These are phyloP conservation scores for Agaricus subrufescens DNA, from an alignment of 768 basidiomycete species.

Conservation along the genomic window DNA sequence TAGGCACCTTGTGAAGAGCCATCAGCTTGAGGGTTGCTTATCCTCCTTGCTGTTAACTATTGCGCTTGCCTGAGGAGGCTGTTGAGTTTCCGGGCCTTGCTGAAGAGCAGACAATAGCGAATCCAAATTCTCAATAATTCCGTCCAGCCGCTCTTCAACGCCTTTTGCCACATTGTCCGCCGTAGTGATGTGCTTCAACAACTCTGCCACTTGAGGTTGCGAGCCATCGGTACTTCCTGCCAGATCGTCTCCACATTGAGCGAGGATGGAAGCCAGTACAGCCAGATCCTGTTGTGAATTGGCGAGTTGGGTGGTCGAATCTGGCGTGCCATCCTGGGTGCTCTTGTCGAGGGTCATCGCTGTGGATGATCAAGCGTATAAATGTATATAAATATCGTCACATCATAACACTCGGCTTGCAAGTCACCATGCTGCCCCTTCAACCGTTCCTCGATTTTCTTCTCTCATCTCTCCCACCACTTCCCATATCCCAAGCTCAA, in stretches of 20 bases:
- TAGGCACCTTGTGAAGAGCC: not conserved
- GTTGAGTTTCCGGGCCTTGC: constrained; percentile 1
- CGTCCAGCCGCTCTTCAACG: constrained; percentile 61
- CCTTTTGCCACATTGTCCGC: constrained; percentile 57
- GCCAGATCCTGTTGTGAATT: constrained; percentile 33
- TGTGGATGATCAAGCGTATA: not conserved
- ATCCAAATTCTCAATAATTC: constrained; percentile 55
- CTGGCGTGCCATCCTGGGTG: constrained; percentile 11
- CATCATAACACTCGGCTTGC: constrained; percentile 13
- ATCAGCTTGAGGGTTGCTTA: not conserved
- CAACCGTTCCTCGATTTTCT: constrained; percentile 46
- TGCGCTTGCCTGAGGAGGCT: not conserved
- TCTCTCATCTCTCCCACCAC: constrained; percentile 46
- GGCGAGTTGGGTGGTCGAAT: not conserved
- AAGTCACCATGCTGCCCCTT: constrained; percentile 43
- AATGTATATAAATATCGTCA: not conserved
- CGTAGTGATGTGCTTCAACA: constrained; percentile 49
- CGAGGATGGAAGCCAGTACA: constrained; percentile 17
- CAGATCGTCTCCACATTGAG: not conserved
- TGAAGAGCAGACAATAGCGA: constrained; percentile 44
- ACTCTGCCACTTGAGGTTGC: constrained; percentile 42
- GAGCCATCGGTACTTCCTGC: constrained; percentile 5
- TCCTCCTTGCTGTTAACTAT: not conserved
- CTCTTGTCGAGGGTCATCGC: constrained; percentile 2
- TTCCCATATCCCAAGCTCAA: constrained; percentile 40